Conservation (phyloP, 768 basidiomycete species). For the Amanita phalloides region DNA sequence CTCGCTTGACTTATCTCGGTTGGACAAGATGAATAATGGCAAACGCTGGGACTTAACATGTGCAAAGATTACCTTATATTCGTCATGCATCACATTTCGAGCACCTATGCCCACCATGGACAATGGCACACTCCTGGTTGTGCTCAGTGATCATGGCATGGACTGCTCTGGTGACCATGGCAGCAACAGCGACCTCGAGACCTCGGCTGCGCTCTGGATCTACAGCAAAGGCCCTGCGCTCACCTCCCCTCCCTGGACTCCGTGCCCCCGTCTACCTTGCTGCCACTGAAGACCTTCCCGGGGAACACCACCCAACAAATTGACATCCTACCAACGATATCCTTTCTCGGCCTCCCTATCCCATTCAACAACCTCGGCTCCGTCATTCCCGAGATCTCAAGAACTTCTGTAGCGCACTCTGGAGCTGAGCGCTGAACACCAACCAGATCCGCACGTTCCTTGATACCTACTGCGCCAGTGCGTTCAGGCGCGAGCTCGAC, state of each 20-base stretch:
- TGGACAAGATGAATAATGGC: too few species aligned
- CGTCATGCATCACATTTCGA: too few species aligned
- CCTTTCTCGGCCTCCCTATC: slow-evolving; percentile 84
- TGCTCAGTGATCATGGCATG: too few species aligned
- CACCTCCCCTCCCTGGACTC: slow-evolving; percentile 22
- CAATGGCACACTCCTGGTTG: too few species aligned
- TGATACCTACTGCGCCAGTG: slow-evolving; percentile 58
- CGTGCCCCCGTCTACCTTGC: slow-evolving; percentile 36
- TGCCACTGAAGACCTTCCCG: slow-evolving; percentile 49
- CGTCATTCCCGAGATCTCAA: slow-evolving; percentile 78
- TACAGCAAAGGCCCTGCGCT: slow-evolving; percentile 70
- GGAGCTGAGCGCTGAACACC: slow-evolving; percentile 59
- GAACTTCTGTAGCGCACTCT: slow-evolving; percentile 44
- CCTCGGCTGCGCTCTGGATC: slow-evolving; percentile 81
- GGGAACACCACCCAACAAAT: slow-evolving; percentile 80
- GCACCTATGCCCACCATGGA: too few species aligned
- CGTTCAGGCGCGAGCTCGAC: slow-evolving; percentile 66
- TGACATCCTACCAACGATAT: slow-evolving; percentile 81
- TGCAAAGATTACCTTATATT: too few species aligned
- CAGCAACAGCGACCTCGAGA: slow-evolving; percentile 79
- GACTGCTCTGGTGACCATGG: slow-evolving; percentile 75
- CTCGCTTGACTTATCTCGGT: too few species aligned
- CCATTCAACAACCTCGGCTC: slow-evolving; percentile 93
- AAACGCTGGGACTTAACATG: too few species aligned
- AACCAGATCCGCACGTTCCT: slow-evolving; percentile 72